phyloP scores from a whole-genome alignment of 1,139 yeast species.

The Saccharomycopsis phalli region DNA sequence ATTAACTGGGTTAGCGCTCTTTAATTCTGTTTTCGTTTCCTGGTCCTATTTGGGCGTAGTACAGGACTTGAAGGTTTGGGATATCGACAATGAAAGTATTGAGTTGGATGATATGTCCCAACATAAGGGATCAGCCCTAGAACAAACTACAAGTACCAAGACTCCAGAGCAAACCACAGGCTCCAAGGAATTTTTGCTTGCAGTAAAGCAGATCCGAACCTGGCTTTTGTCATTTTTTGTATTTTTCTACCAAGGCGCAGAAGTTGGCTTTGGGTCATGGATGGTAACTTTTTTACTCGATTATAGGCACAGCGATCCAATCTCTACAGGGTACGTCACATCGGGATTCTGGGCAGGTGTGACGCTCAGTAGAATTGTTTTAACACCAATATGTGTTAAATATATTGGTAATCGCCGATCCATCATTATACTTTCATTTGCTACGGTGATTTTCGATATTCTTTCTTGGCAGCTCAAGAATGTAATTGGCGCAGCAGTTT shows the following conservation, averaged over 20 bases:
- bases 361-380: slow-evolving; percentile 47
- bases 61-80: slow-evolving; percentile 33
- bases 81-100: slow-evolving; percentile 21
- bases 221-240: slow-evolving; percentile 50
- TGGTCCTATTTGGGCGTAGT: slow-evolving; percentile 37
- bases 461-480: slow-evolving; percentile 42
- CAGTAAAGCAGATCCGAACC: slow-evolving; percentile 37
- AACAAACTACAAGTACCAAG: not conserved
- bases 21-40: slow-evolving; percentile 27
- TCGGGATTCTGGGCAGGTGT: slow-evolving; percentile 71
- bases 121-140: not conserved
- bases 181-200: slow-evolving; percentile 25
- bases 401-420: slow-evolving; percentile 43
- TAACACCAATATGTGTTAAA: slow-evolving; percentile 27
- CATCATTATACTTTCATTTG: slow-evolving; percentile 30
- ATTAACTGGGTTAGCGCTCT: slow-evolving; percentile 33
- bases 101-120: slow-evolving; percentile 9
- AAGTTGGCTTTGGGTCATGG: slow-evolving; percentile 67
- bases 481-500: slow-evolving; percentile 35
- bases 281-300: slow-evolving; percentile 53
- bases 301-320: slow-evolving; percentile 40
- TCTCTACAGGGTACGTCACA: slow-evolving; percentile 51
- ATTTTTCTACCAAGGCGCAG: slow-evolving; percentile 59
- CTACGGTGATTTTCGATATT: slow-evolving; percentile 32
- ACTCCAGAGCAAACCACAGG: slow-evolving; percentile 7